Percentiles rank a stretch among this genome's conserved stretches.
Evolutionary conservation across 768 basidiomycete genomes (phyloP).

Genomic region (Boletus rubropictus): DNA sequence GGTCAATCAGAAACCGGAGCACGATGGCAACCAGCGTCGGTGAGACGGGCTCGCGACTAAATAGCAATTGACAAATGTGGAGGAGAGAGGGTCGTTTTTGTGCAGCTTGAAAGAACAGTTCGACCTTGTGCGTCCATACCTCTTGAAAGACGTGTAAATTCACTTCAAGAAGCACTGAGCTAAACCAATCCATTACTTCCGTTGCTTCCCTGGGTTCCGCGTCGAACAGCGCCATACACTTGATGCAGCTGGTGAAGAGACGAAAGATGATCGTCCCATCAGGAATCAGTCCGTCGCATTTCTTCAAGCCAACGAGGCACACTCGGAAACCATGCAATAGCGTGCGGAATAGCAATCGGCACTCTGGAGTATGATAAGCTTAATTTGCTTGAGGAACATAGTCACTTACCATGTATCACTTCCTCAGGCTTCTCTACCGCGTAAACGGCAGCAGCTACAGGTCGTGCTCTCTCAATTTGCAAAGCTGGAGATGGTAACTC

Average conservation of each 20-base stretch:
- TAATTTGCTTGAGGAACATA: neutral
- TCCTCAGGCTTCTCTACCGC: slow-evolving; percentile 80
- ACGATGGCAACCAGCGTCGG: slow-evolving; percentile 84
- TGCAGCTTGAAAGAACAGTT: slow-evolving; percentile 79
- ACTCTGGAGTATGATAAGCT: slow-evolving; percentile 47
- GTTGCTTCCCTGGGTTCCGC: slow-evolving; percentile 60
- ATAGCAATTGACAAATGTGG: slow-evolving; percentile 78
- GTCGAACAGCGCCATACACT: slow-evolving; percentile 81
- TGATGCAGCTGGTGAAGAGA: slow-evolving; percentile 80
- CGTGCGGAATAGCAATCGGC: slow-evolving; percentile 79
- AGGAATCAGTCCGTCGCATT: slow-evolving; percentile 69
- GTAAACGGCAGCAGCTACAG: slow-evolving; percentile 71
- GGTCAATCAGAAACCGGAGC: slow-evolving; percentile 77
- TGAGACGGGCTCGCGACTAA: slow-evolving; percentile 69
- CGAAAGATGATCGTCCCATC: slow-evolving; percentile 85
- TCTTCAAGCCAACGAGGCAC: slow-evolving; percentile 69
- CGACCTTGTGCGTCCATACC: slow-evolving; percentile 91
- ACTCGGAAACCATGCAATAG: slow-evolving; percentile 85
- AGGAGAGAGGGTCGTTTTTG: slow-evolving; percentile 74
- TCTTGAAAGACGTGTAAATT: slow-evolving; percentile 93
- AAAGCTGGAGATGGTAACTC: slow-evolving; percentile 46
- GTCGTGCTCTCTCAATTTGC: slow-evolving; percentile 79
- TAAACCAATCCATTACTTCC: slow-evolving; percentile 81
- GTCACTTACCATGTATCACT: slow-evolving; percentile 62
- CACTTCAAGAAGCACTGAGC: slow-evolving; percentile 69